Evolutionary conservation across 2,329 filamentous ascomycete genomes (phyloP), one percentile per base, ranked within the genome.

Genomic region (Pleurostoma richardsiae): DNA sequence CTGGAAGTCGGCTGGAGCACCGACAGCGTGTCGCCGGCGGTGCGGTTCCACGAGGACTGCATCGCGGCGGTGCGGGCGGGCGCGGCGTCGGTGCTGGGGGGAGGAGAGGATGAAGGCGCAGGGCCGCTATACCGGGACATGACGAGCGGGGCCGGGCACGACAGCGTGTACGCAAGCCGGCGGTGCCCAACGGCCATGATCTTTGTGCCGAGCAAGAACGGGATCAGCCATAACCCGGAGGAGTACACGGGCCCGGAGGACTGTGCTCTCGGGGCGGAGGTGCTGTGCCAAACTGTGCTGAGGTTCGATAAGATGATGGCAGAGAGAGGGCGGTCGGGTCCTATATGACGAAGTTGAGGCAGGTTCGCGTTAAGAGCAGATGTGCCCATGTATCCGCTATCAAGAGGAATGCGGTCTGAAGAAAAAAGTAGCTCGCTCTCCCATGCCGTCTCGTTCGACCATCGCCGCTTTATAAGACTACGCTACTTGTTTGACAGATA

Each of bases 21-120:
- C 2, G 83, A 88, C 58, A 82, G 80, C 54, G 72, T 79, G 42
- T 80, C 74, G 3, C 75, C 78, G 0, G 83, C 83, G 1, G 77
- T 82, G 0, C 71, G 73, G 30, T 90, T 90, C 64, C 74, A 89
- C 55, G 62, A 74, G 6, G 79, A 84, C 53, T 90, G 86, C 58
- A 83, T 90, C 47, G 62, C 67, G 1, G 83, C 81, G 33, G 84
- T 90, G 6, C 71, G 76, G 42, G 70, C 77, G 39, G 79, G 83
- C 27, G 82, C 83, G 0, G 63, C 66, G 45, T 75, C 73, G 4
- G 72, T 84, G 2, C 75, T 83, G 2, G 76, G 81, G 1, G 19
- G 2, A 19, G 19, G 74, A 77, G 40, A n/a, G n/a, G n/a, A n/a
- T n/a, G n/a, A n/a, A n/a, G n/a, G n/a, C n/a, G n/a, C n/a, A n/a